Evolutionary conservation across 345 rosid species (phyloP).

Genomic region (Physaria fendleri): DNA sequence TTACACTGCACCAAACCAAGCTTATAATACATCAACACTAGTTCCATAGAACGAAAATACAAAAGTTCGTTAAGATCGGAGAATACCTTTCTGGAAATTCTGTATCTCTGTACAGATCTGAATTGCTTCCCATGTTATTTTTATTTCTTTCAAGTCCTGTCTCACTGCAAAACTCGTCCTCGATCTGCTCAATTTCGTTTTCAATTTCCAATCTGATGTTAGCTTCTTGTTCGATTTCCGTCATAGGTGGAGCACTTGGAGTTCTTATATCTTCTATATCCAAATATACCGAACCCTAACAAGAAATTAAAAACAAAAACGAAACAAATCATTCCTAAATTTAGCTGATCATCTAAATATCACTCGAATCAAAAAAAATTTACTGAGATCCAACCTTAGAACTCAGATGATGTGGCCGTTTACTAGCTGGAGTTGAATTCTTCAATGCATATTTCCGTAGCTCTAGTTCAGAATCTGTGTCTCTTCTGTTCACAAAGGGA

Average conservation of each 20-base stretch:
- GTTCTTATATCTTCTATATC: slow-evolving; percentile 56
- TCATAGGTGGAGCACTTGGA: slow-evolving; percentile 89
- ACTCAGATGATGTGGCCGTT: slow-evolving; percentile 42
- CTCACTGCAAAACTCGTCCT: slow-evolving; percentile 24
- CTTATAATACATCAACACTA: slow-evolving; percentile 7
- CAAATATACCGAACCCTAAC: slow-evolving; percentile 37
- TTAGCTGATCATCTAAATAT: not conserved
- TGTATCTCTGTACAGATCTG: slow-evolving; percentile 22
- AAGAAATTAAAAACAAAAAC: not conserved
- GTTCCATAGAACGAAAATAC: not conserved
- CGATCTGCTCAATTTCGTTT: slow-evolving; percentile 30
- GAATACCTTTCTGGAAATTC: slow-evolving; percentile 56
- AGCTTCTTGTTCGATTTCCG: slow-evolving; percentile 46
- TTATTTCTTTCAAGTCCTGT: slow-evolving; percentile 28
- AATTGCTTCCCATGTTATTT: slow-evolving; percentile 18
- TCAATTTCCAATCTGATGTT: slow-evolving; percentile 32
- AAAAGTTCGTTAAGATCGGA: not conserved
- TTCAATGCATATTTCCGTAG: slow-evolving; percentile 14
- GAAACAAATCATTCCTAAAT: slow-evolving; percentile 12
- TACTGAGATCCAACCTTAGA: slow-evolving; percentile 22
- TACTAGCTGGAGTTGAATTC: slow-evolving; percentile 36
- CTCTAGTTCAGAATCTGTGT: slow-evolving; percentile 45
- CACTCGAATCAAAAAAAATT: not conserved
- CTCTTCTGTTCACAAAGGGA: slow-evolving; percentile 48
- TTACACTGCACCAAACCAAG: slow-evolving; percentile 35